Evolutionary conservation across 2,329 filamentous ascomycete genomes (phyloP).

Genomic region (Zasmidium angulare): DNA sequence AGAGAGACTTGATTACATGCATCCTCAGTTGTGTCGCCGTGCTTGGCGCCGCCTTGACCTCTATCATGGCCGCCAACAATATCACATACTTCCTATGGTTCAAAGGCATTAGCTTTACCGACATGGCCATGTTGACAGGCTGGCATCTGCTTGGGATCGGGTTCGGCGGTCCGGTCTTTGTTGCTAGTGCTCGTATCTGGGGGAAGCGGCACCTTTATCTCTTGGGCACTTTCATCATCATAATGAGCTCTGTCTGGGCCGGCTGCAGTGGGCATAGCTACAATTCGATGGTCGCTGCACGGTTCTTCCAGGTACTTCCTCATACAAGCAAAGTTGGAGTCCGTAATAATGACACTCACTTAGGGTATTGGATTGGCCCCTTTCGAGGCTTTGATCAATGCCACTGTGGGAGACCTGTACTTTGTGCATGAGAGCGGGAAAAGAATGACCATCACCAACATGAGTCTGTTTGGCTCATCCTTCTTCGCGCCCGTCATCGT

Average conservation of each 20-base stretch:
- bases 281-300: slow-evolving; percentile 67
- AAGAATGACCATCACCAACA: slow-evolving; percentile 76
- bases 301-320: slow-evolving; percentile 63
- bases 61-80: slow-evolving; percentile 83
- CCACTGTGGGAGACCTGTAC: slow-evolving; percentile 81
- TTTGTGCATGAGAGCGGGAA: slow-evolving; percentile 77
- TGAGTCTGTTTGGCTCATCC: slow-evolving; percentile 65
- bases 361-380: slow-evolving; percentile 79
- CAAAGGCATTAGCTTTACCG: slow-evolving; percentile 54
- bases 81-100: slow-evolving; percentile 70
- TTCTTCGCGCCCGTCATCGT: slow-evolving; percentile 80
- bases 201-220: slow-evolving; percentile 85
- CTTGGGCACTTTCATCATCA: slow-evolving; percentile 68
- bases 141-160: slow-evolving; percentile 81
- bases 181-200: slow-evolving; percentile 82
- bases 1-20: slow-evolving; percentile 73
- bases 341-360: background rate
- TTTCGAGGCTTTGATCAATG: slow-evolving; percentile 84
- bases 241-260: slow-evolving; percentile 73
- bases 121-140: slow-evolving; percentile 75
- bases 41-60: slow-evolving; percentile 75
- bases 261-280: slow-evolving; percentile 67
- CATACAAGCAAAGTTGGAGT: background rate
- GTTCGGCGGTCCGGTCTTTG: slow-evolving; percentile 74
- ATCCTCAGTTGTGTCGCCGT: slow-evolving; percentile 75